Percentiles rank a stretch among this genome's conserved stretches.
Conservation (phyloP, 2,329 filamentous ascomycete genomes). For the Talaromyces albobiverticillius region DNA sequence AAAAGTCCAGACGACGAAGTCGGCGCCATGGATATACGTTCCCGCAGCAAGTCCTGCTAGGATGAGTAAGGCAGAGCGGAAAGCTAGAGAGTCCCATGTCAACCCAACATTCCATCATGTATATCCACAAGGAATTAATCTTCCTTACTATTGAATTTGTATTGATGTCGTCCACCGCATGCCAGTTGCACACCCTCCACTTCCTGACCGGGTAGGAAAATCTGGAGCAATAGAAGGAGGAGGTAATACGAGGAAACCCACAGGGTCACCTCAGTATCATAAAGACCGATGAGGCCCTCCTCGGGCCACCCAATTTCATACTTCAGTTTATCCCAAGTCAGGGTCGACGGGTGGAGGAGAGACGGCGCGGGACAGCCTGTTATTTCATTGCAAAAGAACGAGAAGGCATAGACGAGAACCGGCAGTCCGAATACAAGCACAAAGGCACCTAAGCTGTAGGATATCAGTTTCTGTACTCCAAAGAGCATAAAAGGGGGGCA, state of each 20-base stretch:
- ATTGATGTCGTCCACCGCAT: constrained; percentile 72
- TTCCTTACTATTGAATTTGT: constrained; percentile 70
- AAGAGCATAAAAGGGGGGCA: not conserved
- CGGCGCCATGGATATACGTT: constrained; percentile 71
- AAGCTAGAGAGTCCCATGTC: constrained; percentile 51
- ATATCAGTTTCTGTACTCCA: constrained; percentile 15
- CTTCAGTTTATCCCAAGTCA: constrained; percentile 72
- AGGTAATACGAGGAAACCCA: constrained; percentile 75
- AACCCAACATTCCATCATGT: not conserved
- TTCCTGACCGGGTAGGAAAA: constrained; percentile 71
- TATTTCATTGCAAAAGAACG: constrained; percentile 88
- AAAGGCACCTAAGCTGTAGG: constrained; percentile 67
- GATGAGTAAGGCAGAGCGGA: constrained; percentile 71
- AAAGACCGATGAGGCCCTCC: constrained; percentile 66
- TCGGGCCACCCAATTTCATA: constrained; percentile 76
- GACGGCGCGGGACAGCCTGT: constrained; percentile 87
- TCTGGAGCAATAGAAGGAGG: constrained; percentile 70
- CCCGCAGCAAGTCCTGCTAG: constrained; percentile 70
- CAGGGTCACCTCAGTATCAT: constrained; percentile 66
- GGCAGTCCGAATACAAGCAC: constrained; percentile 79
- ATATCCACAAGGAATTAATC: not conserved
- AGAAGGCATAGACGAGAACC: constrained; percentile 71
- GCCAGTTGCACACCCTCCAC: constrained; percentile 67
- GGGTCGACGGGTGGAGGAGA: constrained; percentile 66
- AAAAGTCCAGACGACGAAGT: constrained; percentile 88